Percentiles rank a stretch among this genome's conserved stretches.
phyloP scores from a whole-genome alignment of 371 early-diverging fungal genomes.

The Mortierella sp. region DNA sequence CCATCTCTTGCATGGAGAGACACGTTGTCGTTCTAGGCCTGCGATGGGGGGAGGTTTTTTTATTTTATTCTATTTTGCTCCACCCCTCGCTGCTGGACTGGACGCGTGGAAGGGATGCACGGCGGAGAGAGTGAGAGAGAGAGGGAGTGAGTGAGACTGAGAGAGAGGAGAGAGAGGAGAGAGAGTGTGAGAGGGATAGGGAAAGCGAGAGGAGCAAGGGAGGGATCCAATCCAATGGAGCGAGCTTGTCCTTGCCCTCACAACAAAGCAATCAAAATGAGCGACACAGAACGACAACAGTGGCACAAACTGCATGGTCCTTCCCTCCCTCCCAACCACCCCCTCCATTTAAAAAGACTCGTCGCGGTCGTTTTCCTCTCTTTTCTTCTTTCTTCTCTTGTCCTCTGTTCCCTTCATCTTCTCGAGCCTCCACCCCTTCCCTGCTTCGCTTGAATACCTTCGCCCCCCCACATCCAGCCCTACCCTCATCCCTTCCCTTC shows the following conservation, averaged over 20 bases:
- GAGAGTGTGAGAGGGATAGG: neutral
- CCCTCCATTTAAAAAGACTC: neutral
- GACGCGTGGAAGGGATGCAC: too few relatives aligned
- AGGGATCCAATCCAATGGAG: too few relatives aligned
- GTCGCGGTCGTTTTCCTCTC: neutral
- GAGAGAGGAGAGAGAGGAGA: conserved; percentile 1
- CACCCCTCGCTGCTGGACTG: too few relatives aligned
- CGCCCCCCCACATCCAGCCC: neutral
- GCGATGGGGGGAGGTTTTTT: neutral
- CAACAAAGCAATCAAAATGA: neutral
- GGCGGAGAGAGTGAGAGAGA: too few relatives aligned
- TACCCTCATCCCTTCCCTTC: neutral
- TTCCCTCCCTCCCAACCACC: neutral
- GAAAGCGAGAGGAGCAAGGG: neutral
- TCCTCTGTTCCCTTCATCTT: conserved; percentile 9
- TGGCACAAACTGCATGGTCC: neutral
- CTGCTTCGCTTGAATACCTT: neutral
- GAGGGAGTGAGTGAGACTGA: too few relatives aligned
- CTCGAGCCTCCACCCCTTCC: conserved; percentile 2
- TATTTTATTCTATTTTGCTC: too few relatives aligned
- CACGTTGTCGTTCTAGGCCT: neutral
- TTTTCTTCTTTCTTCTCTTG: conserved; percentile 1
- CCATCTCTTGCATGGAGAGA: neutral
- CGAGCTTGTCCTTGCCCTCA: neutral
- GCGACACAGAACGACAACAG: too few relatives aligned